Evolutionary conservation across 306 rosid species (phyloP), one percentile per base, ranked within the genome.

Genomic region (Vigna trinervia): DNA sequence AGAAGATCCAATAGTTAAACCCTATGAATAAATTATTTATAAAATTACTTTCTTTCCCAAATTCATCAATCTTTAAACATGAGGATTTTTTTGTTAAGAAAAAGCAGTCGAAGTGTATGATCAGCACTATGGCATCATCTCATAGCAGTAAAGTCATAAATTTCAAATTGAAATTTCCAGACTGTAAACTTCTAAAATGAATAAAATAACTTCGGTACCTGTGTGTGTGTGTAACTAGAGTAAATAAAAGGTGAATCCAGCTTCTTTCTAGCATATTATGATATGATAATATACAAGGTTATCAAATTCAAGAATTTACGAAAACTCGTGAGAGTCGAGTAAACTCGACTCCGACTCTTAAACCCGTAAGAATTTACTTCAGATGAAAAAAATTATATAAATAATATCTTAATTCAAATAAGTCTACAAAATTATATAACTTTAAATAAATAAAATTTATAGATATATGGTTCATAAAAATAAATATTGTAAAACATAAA

Each of bases 101-200:
- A 60, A 1, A 74, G 69, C n/a, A 74, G 6, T 46, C n/a, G 11
- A 58, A 54, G 5, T 26, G 45, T 43, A 10, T 19, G 46, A 38
- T 51, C 17, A 38, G 65, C 63, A 47, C 32, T 17, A 41, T 17
- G 28, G 28, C 48, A 57, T 65, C 19, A 22, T 10, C 57, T 22
- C 34, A 59, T 32, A 54, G 69, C 41, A 74, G 39, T 68, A 46
- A 66, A 46, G 54, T 43, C 74, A 41, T 65, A 66, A 65, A 69
- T 66, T 46, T 56, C 15, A 80, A 30, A 48, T 19, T 45, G 22
- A 59, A 58, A 68, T 43, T 63, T 12, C 51, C 39, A 45, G 17
- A 45, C 51, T 12, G 26, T 22, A 70, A 70, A 45, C 52, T 71
- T n/a, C 63, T 48, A 15, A 78, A 70, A 12, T 52, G 57, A 79